Percentiles rank a stretch among this genome's conserved stretches.
Evolutionary conservation across 2,329 filamentous ascomycete genomes (phyloP).

Genomic region (Aspergillus pseudoglaucus): DNA sequence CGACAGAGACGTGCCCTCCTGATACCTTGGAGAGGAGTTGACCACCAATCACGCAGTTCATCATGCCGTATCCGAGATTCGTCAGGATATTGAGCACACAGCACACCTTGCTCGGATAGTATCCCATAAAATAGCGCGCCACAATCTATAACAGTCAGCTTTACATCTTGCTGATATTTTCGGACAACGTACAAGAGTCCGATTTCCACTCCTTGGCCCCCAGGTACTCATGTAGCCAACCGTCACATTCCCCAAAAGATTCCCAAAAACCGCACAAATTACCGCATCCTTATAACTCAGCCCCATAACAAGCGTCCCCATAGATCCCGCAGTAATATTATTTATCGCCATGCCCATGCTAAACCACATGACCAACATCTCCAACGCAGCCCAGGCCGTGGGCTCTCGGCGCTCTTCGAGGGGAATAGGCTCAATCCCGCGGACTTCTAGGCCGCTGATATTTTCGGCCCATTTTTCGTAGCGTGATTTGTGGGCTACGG

Average conservation of each 20-base stretch:
- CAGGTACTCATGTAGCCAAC: slow-evolving; percentile 39
- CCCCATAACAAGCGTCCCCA: slow-evolving; percentile 34
- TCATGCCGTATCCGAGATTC: slow-evolving; percentile 39
- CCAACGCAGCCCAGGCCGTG: slow-evolving; percentile 14
- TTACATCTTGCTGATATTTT: no score
- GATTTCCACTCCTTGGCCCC: slow-evolving; percentile 36
- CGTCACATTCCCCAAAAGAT: slow-evolving; percentile 25
- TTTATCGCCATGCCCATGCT: slow-evolving; percentile 14
- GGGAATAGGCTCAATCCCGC: slow-evolving; percentile 14
- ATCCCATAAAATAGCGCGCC: slow-evolving; percentile 39
- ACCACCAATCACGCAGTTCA: slow-evolving; percentile 38
- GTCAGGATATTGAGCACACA: slow-evolving; percentile 37
- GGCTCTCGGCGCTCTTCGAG: slow-evolving; percentile 15
- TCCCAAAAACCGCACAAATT: slow-evolving; percentile 33
- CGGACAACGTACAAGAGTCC: slow-evolving; percentile 40
- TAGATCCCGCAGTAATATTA: slow-evolving; percentile 37
- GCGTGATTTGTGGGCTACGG: not conserved
- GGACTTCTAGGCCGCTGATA: slow-evolving; percentile 11
- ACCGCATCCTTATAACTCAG: slow-evolving; percentile 37
- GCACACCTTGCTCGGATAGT: slow-evolving; percentile 36
- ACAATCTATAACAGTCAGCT: slow-evolving; percentile 27
- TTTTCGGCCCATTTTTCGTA: slow-evolving; percentile 7
- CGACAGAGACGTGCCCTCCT: slow-evolving; percentile 31
- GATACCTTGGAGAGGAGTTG: slow-evolving; percentile 39
- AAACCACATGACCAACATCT: slow-evolving; percentile 15